phyloP scores from a whole-genome alignment of 192 early-diverging fungal species.

The Podila epicladia region DNA sequence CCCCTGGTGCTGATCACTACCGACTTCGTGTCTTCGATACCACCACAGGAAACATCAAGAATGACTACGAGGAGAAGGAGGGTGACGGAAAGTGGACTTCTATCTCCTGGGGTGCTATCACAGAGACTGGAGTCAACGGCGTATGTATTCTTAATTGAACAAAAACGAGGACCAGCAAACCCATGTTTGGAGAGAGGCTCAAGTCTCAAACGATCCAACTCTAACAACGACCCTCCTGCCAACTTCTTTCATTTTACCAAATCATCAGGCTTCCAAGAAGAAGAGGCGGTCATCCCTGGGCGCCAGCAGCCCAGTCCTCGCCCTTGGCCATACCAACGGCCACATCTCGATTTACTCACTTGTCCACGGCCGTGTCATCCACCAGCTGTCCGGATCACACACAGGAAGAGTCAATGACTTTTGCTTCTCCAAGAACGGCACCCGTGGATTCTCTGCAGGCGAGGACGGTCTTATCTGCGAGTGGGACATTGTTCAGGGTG shows the following conservation, averaged over 20 bases:
- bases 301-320: conserved; percentile 50
- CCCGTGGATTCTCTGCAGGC: conserved; percentile 57
- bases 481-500: conserved; percentile 63
- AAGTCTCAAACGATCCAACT: not conserved
- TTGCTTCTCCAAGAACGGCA: conserved; percentile 56
- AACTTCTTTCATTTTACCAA: not conserved
- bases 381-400: conserved; percentile 56
- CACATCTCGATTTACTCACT: conserved; percentile 61
- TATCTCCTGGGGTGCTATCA: conserved; percentile 60
- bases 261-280: conserved; percentile 47
- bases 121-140: conserved; percentile 33
- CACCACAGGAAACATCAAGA: conserved; percentile 58
- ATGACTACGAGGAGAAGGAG: conserved; percentile 58
- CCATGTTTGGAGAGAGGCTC: too few relatives aligned
- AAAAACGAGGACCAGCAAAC: not conserved
- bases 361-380: conserved; percentile 55
- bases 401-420: conserved; percentile 59
- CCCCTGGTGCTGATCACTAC: conserved; percentile 63
- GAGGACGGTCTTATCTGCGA: conserved; percentile 61
- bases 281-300: conserved; percentile 27
- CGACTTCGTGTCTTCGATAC: conserved; percentile 65
- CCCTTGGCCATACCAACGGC: conserved; percentile 61
- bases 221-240: not conserved
- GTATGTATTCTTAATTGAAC: conserved; percentile 13
- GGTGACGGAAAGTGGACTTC: conserved; percentile 63